Conservation (phyloP, 108 stramenopile species). For the Nannochloropsis salina region DNA sequence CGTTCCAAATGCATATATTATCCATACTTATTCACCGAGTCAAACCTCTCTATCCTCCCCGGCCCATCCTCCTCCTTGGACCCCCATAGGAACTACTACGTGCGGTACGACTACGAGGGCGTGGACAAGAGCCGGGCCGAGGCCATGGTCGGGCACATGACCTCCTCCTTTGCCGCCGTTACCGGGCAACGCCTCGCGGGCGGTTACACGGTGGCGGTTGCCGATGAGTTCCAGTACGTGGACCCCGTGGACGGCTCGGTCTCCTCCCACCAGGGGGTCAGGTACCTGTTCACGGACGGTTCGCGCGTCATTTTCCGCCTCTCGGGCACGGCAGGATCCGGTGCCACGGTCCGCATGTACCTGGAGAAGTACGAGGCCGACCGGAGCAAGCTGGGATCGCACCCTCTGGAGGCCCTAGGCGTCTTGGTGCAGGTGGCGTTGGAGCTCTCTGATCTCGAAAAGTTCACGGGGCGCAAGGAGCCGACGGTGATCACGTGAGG, state of each 20-base stretch:
- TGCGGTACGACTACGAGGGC: constrained; percentile 97
- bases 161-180: constrained; percentile 53
- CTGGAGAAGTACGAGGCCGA: constrained; percentile 87
- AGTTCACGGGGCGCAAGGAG: constrained; percentile 80
- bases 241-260: constrained; percentile 95
- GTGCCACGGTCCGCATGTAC: constrained; percentile 99
- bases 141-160: constrained; percentile 91
- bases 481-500: constrained; percentile 98
- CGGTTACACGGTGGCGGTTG: constrained; percentile 72
- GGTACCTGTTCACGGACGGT: constrained; percentile 77
- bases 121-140: constrained; percentile 72
- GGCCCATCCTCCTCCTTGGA: too few species aligned
- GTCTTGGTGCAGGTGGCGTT: constrained; percentile 80
- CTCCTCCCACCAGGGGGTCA: constrained; percentile 46
- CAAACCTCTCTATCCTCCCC: too few species aligned
- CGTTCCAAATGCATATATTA: too few species aligned
- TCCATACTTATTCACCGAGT: too few species aligned
- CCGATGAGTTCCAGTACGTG: constrained; percentile 91
- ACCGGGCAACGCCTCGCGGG: constrained; percentile 26
- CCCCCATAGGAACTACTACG: constrained; percentile 77
- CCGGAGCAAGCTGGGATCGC: constrained; percentile 63
- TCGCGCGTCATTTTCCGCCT: constrained; percentile 95
- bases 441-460: constrained; percentile 74
- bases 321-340: constrained; percentile 93
- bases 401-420: constrained; percentile 65